Evolutionary conservation across 2,329 filamentous ascomycete genomes (phyloP), one percentile per base, ranked within the genome.

Genomic region (Teratosphaeria viscida): DNA sequence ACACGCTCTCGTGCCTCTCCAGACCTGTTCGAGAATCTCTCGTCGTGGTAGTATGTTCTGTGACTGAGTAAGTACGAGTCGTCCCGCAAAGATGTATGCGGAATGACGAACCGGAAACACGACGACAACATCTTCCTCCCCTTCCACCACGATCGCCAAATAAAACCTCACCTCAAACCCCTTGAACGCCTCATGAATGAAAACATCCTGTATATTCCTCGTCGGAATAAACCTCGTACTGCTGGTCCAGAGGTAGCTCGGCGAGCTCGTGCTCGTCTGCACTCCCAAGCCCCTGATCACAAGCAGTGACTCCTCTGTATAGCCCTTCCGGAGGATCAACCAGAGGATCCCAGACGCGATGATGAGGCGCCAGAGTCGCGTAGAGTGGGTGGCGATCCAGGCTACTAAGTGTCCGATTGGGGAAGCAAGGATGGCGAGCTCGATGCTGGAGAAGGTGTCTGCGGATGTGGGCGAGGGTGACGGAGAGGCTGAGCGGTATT

Each of bases 161-260:
- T 96, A 96, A 70, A 92, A 95, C 49, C 87, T 79, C 39, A 97
- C 91, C 75, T 92, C 90, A 69, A 96, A 95, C 0, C 92, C 92
- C 60, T 84, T 85, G 74, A 97, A 97, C 3, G 92, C 94, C 78
- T 99, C 94, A 72, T 96, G 91, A 56, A 99, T 89, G 58, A 96
- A 84, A 59, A 99, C 87, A 72, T 99, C 94, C 71, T 89, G 89
- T 60, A 99, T 95, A 74, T 90, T 86, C 53, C 88, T 89, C 0
- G 92, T 96, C 0, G 94, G 92, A 61, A 99, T 97, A 73, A 89
- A 90, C 56, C 85, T 78, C n/a, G 85, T 88, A 1, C 81, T 79
- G 2, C 82, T 76, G 8, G 79, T 78, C 43, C 80, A 79, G 6
- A 92, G 78, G 68, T 89, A 90, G 8, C 85, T 87, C 1, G 81